Evolutionary conservation across 805 yeast species (phyloP).

Genomic region (Cyberlindnera maclurae): DNA sequence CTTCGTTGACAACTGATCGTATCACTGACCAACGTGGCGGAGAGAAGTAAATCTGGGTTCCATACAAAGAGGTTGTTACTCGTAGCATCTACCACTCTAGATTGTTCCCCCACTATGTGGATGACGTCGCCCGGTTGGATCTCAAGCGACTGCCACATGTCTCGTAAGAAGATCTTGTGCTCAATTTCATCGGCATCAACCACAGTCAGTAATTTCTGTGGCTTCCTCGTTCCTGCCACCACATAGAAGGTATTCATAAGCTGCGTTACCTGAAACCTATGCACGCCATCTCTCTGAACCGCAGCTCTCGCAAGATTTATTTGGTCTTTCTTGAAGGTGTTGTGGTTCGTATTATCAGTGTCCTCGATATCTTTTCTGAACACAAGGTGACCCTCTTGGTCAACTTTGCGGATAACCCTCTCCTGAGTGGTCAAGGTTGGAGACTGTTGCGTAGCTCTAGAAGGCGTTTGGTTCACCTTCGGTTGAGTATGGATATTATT

Average conservation of each 20-base stretch:
- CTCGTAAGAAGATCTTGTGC: constrained; percentile 47
- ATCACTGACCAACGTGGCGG: constrained; percentile 78
- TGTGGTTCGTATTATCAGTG: constrained; percentile 10
- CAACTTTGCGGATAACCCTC: constrained; percentile 13
- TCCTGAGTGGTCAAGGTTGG: constrained; percentile 17
- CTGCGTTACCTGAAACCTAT: constrained; percentile 37
- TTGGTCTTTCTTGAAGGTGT: constrained; percentile 8
- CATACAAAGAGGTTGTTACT: constrained; percentile 60
- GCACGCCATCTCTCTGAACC: constrained; percentile 38
- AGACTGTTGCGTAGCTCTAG: background rate
- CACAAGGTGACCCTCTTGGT: constrained; percentile 15
- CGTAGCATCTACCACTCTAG: constrained; percentile 42
- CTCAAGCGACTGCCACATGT: constrained; percentile 49
- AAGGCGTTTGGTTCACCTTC: background rate
- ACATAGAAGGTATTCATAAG: constrained; percentile 29
- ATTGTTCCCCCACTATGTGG: constrained; percentile 45
- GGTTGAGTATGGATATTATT: background rate
- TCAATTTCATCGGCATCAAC: constrained; percentile 27
- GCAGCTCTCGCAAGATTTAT: constrained; percentile 34
- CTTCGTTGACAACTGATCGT: constrained; percentile 68
- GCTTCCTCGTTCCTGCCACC: constrained; percentile 23
- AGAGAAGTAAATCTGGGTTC: constrained; percentile 75
- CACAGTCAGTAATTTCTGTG: constrained; percentile 52
- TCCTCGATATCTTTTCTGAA: constrained; percentile 22
- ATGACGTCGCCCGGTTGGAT: constrained; percentile 48